These are phyloP conservation scores for Boletus patriciae DNA, from an alignment of 768 basidiomycete genomes.

Conservation along the genomic window DNA sequence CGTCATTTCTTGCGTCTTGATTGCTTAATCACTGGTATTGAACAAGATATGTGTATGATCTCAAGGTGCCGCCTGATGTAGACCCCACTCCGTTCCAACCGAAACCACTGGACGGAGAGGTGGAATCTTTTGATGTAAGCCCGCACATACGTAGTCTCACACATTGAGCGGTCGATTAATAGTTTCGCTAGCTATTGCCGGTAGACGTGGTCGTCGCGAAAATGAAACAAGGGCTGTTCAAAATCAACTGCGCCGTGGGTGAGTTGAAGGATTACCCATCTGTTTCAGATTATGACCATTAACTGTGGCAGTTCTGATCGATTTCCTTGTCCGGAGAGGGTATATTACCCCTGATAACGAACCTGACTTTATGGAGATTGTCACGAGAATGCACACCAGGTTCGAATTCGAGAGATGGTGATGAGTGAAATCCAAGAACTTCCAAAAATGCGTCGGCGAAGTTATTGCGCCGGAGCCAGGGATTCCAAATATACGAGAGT, in stretches of 20 bases:
- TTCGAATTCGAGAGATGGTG: slow-evolving; percentile 65
- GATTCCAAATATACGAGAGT: not conserved
- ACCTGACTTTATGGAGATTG: slow-evolving; percentile 74
- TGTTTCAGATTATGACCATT: slow-evolving; percentile 1
- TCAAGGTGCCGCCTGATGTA: slow-evolving; percentile 58
- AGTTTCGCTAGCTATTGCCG: slow-evolving; percentile 55
- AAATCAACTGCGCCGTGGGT: slow-evolving; percentile 91
- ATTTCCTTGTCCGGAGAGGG: slow-evolving; percentile 87
- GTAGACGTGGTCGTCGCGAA: slow-evolving; percentile 60
- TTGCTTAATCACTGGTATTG: not conserved
- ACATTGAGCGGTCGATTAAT: not conserved
- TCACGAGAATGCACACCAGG: slow-evolving; percentile 68
- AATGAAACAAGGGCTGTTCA: slow-evolving; percentile 77
- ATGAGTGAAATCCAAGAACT: not conserved
- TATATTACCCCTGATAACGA: slow-evolving; percentile 87
- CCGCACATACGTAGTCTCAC: not conserved
- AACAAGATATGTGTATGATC: slow-evolving; percentile 79
- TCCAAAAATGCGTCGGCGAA: not conserved
- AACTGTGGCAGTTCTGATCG: slow-evolving; percentile 68
- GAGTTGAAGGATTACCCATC: slow-evolving; percentile 18
- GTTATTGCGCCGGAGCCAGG: not conserved
- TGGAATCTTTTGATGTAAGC: slow-evolving; percentile 85
- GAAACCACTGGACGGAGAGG: slow-evolving; percentile 86
- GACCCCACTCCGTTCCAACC: slow-evolving; percentile 57
- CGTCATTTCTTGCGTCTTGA: not conserved